Conservation (phyloP, 1,284 basidiomycete species). For the Malassezia nana region DNA sequence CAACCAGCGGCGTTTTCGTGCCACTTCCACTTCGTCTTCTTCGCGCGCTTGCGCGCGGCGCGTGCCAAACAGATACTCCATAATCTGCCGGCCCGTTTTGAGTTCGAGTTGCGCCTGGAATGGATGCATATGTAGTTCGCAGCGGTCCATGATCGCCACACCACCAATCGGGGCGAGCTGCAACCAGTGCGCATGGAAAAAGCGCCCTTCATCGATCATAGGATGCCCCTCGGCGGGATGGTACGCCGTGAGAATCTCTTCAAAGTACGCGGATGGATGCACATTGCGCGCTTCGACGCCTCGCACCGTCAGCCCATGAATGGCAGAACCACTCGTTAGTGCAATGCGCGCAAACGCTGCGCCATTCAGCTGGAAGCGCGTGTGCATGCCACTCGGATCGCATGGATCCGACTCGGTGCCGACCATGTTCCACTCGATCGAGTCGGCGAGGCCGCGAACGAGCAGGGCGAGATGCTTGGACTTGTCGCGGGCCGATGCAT, state of each 20-base stretch:
- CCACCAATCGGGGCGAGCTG: constrained; percentile 66
- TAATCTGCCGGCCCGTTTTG: constrained; percentile 66
- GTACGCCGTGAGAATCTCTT: constrained; percentile 72
- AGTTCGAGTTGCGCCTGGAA: constrained; percentile 65
- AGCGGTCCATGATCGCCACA: constrained; percentile 77
- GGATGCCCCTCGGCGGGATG: constrained; percentile 21
- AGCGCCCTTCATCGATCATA: constrained; percentile 36
- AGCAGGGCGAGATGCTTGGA: constrained; percentile 69
- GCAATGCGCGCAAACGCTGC: constrained; percentile 75
- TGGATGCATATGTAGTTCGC: constrained; percentile 74
- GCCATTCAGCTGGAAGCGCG: constrained; percentile 72
- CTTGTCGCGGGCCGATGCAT: constrained; percentile 56
- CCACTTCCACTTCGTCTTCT: constrained; percentile 22
- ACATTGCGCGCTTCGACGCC: constrained; percentile 78
- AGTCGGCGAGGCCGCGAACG: constrained; percentile 69
- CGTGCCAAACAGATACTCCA: constrained; percentile 70
- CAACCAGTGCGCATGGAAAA: constrained; percentile 38
- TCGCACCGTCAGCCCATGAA: constrained; percentile 65
- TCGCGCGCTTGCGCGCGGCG: constrained; percentile 27
- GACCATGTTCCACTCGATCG: constrained; percentile 90
- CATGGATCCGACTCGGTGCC: constrained; percentile 50
- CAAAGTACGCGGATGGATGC: constrained; percentile 69
- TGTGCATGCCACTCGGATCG: constrained; percentile 57
- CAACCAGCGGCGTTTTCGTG: constrained; percentile 14
- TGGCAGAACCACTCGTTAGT: constrained; percentile 77